phyloP scores from a whole-genome alignment of 441 rosid genomes.

The Syzygium malaccense region DNA sequence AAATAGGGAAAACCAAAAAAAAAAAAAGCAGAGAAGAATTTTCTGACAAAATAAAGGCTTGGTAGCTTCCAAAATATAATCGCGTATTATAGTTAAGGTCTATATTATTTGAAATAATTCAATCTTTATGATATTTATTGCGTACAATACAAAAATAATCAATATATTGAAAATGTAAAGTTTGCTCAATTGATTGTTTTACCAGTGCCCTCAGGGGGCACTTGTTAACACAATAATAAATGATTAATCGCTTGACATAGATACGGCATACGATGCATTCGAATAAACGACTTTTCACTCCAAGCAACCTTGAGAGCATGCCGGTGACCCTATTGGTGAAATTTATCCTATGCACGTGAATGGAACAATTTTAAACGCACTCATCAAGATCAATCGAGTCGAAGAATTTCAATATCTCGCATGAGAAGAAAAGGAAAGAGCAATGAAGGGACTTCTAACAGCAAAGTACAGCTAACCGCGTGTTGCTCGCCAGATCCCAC shows the following conservation, averaged over 20 bases:
- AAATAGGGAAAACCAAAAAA: background rate
- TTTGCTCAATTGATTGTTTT: background rate
- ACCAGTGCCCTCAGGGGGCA: background rate
- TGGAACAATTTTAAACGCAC: no score
- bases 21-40: background rate
- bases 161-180: background rate
- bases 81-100: no score
- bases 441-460: background rate
- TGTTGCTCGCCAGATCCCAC: background rate
- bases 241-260: no score
- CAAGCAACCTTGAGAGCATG: no score
- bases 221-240: background rate
- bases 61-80: background rate
- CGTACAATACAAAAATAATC: background rate
- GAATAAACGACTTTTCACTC: no score
- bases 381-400: rapidly evolving
- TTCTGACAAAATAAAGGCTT: no score
- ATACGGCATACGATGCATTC: no score
- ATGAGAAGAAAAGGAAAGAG: constrained; percentile 16
- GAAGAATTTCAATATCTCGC: background rate
- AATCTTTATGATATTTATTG: background rate
- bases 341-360: no score
- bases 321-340: no score
- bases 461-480: background rate
- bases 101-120: no score